Percentiles rank a stretch among this genome's conserved stretches.
Evolutionary conservation across 495 filamentous ascomycete species (phyloP).

Genomic region (Lepidopterella palustris): DNA sequence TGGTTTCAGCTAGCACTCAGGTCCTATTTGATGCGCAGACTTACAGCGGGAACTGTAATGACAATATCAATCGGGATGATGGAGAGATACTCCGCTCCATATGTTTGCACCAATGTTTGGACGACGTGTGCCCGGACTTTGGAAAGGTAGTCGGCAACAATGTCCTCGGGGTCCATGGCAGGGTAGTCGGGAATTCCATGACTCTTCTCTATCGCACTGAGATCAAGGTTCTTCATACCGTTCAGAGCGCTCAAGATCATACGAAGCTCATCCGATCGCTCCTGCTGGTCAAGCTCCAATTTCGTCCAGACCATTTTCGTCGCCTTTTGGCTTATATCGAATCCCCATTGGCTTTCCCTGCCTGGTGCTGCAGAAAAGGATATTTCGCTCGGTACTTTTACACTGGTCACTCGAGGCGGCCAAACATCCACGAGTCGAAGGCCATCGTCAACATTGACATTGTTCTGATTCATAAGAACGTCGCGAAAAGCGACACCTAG

Average conservation of each 20-base stretch:
- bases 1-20: too few species aligned
- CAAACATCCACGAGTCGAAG: too few species aligned
- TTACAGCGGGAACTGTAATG: background rate
- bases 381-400: background rate
- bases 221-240: constrained; percentile 1
- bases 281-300: background rate
- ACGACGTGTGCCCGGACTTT: background rate
- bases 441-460: too few species aligned
- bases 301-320: background rate
- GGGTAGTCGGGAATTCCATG: background rate
- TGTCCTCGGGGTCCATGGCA: background rate
- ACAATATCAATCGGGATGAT: background rate
- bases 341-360: background rate
- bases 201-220: background rate
- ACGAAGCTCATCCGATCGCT: background rate
- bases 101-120: background rate
- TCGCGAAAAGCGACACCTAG: background rate
- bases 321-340: background rate
- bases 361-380: background rate
- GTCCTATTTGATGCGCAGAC: background rate
- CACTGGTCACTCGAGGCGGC: background rate
- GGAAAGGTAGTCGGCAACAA: background rate
- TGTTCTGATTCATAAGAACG: too few species aligned
- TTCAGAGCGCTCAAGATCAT: background rate
- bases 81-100: too few species aligned